These are phyloP conservation scores for Myxozyma geophila DNA, from an alignment of 805 yeast species.

Conservation along the genomic window DNA sequence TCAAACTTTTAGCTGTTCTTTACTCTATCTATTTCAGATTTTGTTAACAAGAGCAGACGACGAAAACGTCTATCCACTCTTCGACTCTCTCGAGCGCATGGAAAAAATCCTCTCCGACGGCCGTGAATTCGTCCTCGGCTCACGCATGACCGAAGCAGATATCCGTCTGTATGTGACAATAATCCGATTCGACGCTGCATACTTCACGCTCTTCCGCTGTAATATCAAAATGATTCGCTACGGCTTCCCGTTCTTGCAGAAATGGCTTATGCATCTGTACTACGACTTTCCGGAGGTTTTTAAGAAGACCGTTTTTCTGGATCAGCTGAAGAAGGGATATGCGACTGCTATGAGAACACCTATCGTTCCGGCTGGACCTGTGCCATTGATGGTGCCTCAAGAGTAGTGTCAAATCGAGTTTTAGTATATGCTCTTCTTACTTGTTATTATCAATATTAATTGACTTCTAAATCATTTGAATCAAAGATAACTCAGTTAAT, in stretches of 20 bases:
- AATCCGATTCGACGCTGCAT: constrained; percentile 88
- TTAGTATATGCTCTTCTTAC: neutral
- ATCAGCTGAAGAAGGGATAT: constrained; percentile 88
- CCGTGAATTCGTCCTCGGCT: constrained; percentile 59
- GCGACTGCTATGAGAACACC: constrained; percentile 60
- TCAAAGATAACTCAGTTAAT: neutral
- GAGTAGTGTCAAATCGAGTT: neutral
- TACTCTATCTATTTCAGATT: neutral
- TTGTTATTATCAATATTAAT: neutral
- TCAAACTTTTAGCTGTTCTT: neutral
- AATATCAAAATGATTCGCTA: constrained; percentile 78
- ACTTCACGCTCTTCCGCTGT: constrained; percentile 93
- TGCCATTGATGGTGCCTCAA: constrained; percentile 65
- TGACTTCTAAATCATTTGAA: neutral
- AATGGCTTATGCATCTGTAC: constrained; percentile 82
- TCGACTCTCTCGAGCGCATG: constrained; percentile 68
- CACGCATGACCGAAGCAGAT: constrained; percentile 84
- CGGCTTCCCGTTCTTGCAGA: constrained; percentile 76
- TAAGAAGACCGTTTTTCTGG: constrained; percentile 78
- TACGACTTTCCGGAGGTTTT: constrained; percentile 76
- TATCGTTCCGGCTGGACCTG: constrained; percentile 86
- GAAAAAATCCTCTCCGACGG: constrained; percentile 59
- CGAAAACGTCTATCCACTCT: constrained; percentile 64
- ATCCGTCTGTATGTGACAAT: constrained; percentile 84
- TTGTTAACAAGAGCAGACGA: constrained; percentile 51